Base-by-base conservation (phyloP, 1,284 basidiomycete genomes). In the Sanghuangporus baumii region DNA sequence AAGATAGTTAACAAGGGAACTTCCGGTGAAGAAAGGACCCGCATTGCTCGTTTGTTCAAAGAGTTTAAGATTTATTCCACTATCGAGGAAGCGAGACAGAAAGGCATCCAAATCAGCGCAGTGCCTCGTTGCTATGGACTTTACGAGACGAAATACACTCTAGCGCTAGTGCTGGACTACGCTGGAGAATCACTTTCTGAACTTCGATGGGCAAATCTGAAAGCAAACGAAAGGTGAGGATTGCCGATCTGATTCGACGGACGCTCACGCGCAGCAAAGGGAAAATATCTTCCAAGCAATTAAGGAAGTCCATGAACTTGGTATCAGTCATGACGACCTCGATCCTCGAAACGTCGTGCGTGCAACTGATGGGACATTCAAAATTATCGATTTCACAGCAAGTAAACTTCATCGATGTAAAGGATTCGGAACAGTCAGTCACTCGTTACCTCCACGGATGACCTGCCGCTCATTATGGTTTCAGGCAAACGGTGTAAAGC, bases 51-150 rank as follows among this genome's bases (percentile, higher is more conserved):
- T 41, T 38, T 56, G 34, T 34, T 37, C 16, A 12, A 56, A 18
- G 55, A 56, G 37, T 38, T 56, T 36, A 34, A 34, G 14, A 38
- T 56, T 9, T 56, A 56, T 56, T 34, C 20, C 36, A 18, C 34
- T 20, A 56, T 56, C 5, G 55, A 54, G 16, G 26, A 37, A 41
- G 7, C 40, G 40, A 41, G 40, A n/a, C 47, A 18, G 47, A 18
- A 11, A 50, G 6, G 23, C 47, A 50, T n/a, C 14, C 47, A 11
- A 18, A 50, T 50, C 14, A 50, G 4, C 11, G 23, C 23, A 36
- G 55, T 56, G 1, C 55, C 55, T 12, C 55, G 36, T 12, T 56
- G 55, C 36, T 56, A 56, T 56, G 55, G 55, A 16, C 40, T 56
- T 14, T 56, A 36, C 36, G 55, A 56, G 36, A 38, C 55, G n/a